A percentile compares a stretch with the other conserved stretches of the same genome.
Evolutionary conservation across 2,329 filamentous ascomycete species (phyloP).

Genomic region (Aaosphaeria arxii): DNA sequence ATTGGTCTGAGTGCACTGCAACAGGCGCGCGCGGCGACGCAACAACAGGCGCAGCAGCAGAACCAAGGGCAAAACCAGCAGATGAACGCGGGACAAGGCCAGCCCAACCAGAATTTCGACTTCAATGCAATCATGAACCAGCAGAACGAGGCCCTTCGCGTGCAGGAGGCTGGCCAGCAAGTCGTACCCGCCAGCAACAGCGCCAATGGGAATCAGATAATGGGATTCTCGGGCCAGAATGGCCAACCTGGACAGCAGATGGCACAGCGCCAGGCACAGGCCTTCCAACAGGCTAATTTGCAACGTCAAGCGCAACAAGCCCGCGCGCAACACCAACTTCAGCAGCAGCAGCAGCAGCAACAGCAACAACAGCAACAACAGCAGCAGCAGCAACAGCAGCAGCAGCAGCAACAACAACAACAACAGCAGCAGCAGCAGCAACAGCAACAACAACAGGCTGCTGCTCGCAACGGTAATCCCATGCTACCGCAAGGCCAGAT

Average conservation of each 20-base stretch:
- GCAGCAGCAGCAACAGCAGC: constrained; percentile 30
- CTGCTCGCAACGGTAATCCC: constrained; percentile 22
- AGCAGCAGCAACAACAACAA: constrained; percentile 36
- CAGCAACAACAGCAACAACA: constrained; percentile 28
- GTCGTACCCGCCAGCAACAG: constrained; percentile 65
- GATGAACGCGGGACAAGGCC: constrained; percentile 24
- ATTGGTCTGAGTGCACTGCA: constrained; percentile 13
- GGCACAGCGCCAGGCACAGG: constrained; percentile 25
- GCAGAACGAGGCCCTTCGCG: constrained; percentile 60
- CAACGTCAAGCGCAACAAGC: constrained; percentile 26
- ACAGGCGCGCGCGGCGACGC: background rate
- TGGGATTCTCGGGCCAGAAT: constrained; percentile 28
- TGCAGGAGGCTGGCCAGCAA: constrained; percentile 58
- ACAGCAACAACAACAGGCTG: constrained; percentile 34
- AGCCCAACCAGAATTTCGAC: constrained; percentile 37
- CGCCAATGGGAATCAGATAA: constrained; percentile 41
- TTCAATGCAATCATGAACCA: constrained; percentile 59
- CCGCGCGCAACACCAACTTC: constrained; percentile 24
- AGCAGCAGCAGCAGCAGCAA: constrained; percentile 22
- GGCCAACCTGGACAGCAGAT: constrained; percentile 23
- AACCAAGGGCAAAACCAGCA: constrained; percentile 27
- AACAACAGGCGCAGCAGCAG: background rate
- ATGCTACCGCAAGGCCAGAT: constrained; percentile 43
- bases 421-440: constrained; percentile 28
- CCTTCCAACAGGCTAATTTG: constrained; percentile 17